A percentile compares a stretch with the other conserved stretches of the same genome.
phyloP scores from a whole-genome alignment of 2,329 filamentous ascomycete species.

The Graphiopsis chlorocephala region DNA sequence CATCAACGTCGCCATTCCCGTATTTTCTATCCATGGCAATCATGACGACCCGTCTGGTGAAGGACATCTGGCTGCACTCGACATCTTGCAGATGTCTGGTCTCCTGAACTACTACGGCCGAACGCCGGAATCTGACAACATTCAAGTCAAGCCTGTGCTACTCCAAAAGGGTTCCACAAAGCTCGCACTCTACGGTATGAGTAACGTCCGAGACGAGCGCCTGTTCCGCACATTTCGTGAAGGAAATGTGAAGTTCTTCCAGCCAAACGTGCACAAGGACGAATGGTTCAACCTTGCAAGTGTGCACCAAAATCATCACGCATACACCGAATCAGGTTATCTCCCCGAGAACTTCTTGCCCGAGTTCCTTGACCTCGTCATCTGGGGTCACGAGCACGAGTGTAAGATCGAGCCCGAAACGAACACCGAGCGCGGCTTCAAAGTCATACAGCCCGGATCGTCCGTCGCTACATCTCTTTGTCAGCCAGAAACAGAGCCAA shows the following conservation, averaged over 20 bases:
- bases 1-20: slow-evolving; percentile 94
- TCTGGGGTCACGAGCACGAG: slow-evolving; percentile 98
- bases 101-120: slow-evolving; percentile 95
- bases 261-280: slow-evolving; percentile 71
- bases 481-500: slow-evolving; percentile 83
- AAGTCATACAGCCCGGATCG: slow-evolving; percentile 96
- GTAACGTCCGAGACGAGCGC: slow-evolving; percentile 93
- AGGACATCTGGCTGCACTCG: slow-evolving; percentile 84
- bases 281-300: slow-evolving; percentile 97
- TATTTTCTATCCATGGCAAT: slow-evolving; percentile 98
- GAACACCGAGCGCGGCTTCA: slow-evolving; percentile 85
- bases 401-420: slow-evolving; percentile 80
- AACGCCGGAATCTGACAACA: slow-evolving; percentile 88
- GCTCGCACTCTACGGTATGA: slow-evolving; percentile 87
- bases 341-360: slow-evolving; percentile 91
- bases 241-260: slow-evolving; percentile 89
- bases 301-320: slow-evolving; percentile 94
- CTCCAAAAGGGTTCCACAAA: slow-evolving; percentile 93
- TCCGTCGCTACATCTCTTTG: slow-evolving; percentile 92
- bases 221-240: slow-evolving; percentile 92
- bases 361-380: slow-evolving; percentile 82
- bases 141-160: slow-evolving; percentile 84
- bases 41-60: slow-evolving; percentile 98
- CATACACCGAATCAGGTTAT: slow-evolving; percentile 88
- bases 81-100: slow-evolving; percentile 85